These are phyloP conservation scores for Combretum micranthum DNA, from an alignment of 345 rosid species.

Conservation along the genomic window DNA sequence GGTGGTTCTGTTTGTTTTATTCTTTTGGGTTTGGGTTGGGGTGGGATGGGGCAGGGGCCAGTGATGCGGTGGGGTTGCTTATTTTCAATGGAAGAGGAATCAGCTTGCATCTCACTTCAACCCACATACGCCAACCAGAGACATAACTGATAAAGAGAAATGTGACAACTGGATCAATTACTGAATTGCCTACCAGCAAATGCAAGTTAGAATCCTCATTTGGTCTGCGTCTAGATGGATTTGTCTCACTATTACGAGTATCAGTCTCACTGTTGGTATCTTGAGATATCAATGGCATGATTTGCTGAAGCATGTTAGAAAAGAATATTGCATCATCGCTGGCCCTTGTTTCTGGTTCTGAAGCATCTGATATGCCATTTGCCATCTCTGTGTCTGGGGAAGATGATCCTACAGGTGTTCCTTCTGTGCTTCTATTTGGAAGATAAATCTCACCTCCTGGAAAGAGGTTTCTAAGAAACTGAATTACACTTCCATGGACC, in stretches of 20 bases:
- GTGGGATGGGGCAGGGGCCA: too few species aligned
- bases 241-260: constrained; percentile 18
- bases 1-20: too few species aligned
- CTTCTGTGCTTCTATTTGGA: constrained; percentile 28
- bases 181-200: background rate
- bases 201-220: constrained; percentile 22
- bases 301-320: constrained; percentile 56
- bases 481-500: constrained; percentile 34
- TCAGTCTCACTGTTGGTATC: constrained; percentile 19
- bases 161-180: background rate
- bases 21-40: too few species aligned
- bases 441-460: constrained; percentile 52
- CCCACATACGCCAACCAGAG: background rate
- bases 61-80: too few species aligned
- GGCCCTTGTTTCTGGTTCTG: constrained; percentile 29
- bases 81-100: too few species aligned
- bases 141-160: too few species aligned
- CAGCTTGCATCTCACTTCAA: background rate
- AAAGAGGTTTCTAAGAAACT: constrained; percentile 41
- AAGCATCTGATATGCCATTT: constrained; percentile 8
- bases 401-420: constrained; percentile 22
- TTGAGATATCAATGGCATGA: constrained; percentile 52
- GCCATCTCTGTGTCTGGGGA: constrained; percentile 24
- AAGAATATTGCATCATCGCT: constrained; percentile 53
- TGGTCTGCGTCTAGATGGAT: constrained; percentile 3